These are phyloP conservation scores for Oemleria cerasiformis DNA, from an alignment of 306 rosid species.

Conservation along the genomic window DNA sequence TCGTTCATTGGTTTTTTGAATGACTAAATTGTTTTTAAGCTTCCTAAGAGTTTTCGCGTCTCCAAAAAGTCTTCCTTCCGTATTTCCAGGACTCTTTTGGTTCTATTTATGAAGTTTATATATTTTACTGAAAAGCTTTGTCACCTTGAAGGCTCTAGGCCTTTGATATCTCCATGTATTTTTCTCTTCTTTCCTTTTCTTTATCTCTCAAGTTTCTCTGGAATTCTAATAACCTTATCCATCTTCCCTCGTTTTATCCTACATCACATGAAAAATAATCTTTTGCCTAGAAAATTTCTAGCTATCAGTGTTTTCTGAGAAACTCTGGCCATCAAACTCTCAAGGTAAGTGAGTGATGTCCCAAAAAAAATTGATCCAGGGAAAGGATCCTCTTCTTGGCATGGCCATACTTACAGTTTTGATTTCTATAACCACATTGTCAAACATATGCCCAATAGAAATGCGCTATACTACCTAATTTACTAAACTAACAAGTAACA, in stretches of 20 bases:
- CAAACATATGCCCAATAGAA: neutral
- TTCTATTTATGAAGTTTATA: neutral
- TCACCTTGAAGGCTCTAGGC: neutral
- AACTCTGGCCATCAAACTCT: neutral
- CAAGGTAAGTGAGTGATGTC: neutral
- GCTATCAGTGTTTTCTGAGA: neutral
- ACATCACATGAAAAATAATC: neutral
- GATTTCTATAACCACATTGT: too few species aligned
- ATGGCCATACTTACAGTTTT: neutral
- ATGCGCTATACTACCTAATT: neutral
- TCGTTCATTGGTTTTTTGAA: neutral
- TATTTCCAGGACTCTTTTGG: neutral
- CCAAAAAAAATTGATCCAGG: neutral
- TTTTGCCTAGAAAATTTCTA: neutral
- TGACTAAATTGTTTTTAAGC: neutral
- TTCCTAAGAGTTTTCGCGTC: neutral
- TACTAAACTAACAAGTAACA: neutral
- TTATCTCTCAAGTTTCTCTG: neutral
- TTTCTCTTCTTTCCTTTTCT: neutral
- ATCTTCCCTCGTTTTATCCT: neutral
- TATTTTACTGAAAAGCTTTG: neutral
- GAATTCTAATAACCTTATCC: neutral
- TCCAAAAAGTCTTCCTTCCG: neutral
- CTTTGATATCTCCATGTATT: neutral
- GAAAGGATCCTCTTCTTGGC: neutral